These are phyloP conservation scores for Penicillium freii DNA, from an alignment of 2,329 filamentous ascomycete species.

Conservation along the genomic window DNA sequence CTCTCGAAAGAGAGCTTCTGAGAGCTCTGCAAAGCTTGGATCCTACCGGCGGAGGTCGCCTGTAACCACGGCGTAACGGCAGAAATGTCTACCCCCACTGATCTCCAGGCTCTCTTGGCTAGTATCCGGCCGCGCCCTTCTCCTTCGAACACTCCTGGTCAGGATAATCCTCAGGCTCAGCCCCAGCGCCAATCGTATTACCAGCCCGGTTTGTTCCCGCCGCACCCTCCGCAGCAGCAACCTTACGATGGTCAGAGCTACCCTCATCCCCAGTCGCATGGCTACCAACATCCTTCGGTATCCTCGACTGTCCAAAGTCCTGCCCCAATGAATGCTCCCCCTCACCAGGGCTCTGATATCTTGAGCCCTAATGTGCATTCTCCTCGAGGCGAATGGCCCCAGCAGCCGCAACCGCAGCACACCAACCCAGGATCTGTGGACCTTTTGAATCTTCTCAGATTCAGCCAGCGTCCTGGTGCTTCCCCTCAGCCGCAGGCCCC, in stretches of 20 bases:
- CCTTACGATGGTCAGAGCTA: slow-evolving; percentile 35
- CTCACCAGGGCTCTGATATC: slow-evolving; percentile 57
- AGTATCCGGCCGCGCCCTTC: slow-evolving; percentile 45
- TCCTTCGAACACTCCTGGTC: slow-evolving; percentile 31
- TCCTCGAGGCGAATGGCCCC: slow-evolving; percentile 43
- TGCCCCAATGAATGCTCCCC: slow-evolving; percentile 52
- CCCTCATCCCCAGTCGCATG: slow-evolving; percentile 35
- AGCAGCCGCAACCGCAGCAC: slow-evolving; percentile 39
- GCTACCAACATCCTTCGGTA: slow-evolving; percentile 56
- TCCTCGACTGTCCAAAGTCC: slow-evolving; percentile 60
- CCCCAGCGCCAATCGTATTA: slow-evolving; percentile 29
- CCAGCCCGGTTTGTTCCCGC: slow-evolving; percentile 32
- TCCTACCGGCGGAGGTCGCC: slow-evolving; percentile 30
- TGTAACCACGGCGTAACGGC: slow-evolving; percentile 33
- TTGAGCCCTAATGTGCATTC: slow-evolving; percentile 56
- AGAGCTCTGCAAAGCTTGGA: slow-evolving; percentile 29
- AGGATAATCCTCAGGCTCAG: slow-evolving; percentile 25
- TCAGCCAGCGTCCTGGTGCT: slow-evolving; percentile 50
- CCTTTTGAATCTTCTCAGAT: slow-evolving; percentile 65
- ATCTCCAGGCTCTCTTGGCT: slow-evolving; percentile 49
- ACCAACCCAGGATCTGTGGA: slow-evolving; percentile 52
- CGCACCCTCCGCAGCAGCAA: slow-evolving; percentile 30
- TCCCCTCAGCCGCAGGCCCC: slow-evolving; percentile 31
- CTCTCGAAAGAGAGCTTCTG: slow-evolving; percentile 37
- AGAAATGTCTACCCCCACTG: slow-evolving; percentile 49